These are phyloP conservation scores for Trichoderma atroviride DNA, from an alignment of 2,329 filamentous ascomycete genomes.

Conservation along the genomic window DNA sequence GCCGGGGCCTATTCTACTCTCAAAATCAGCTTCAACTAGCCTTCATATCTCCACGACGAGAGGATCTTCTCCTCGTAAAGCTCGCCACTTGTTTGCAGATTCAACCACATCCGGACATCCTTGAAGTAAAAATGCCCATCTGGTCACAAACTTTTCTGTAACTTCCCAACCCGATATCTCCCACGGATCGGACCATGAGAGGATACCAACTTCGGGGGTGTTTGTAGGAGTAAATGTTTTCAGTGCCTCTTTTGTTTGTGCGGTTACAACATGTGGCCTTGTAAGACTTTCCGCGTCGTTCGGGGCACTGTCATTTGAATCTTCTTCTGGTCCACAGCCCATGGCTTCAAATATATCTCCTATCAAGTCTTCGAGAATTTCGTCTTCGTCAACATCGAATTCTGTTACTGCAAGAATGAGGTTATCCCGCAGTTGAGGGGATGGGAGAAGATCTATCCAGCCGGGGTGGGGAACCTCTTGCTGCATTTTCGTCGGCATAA, in stretches of 20 bases:
- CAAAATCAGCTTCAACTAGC: not conserved
- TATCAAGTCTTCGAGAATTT: constrained; percentile 28
- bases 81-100: constrained; percentile 22
- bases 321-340: not conserved
- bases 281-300: not conserved
- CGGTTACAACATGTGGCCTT: not conserved
- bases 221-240: not conserved
- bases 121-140: constrained; percentile 23
- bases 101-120: constrained; percentile 20
- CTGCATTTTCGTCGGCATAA: constrained; percentile 30
- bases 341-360: constrained; percentile 22
- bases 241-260: not conserved
- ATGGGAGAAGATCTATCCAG: constrained; percentile 31
- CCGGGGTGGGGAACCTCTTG: constrained; percentile 28
- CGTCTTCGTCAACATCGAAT: constrained; percentile 28
- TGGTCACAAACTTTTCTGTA: constrained; percentile 17
- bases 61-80: constrained; percentile 25
- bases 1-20: not conserved
- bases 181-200: constrained; percentile 32
- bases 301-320: not conserved
- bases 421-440: constrained; percentile 30
- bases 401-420: constrained; percentile 28
- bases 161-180: constrained; percentile 27
- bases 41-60: constrained; percentile 20
- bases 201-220: constrained; percentile 25